phyloP scores from a whole-genome alignment of 1,284 basidiomycete genomes.

The Rhodofomes roseus region DNA sequence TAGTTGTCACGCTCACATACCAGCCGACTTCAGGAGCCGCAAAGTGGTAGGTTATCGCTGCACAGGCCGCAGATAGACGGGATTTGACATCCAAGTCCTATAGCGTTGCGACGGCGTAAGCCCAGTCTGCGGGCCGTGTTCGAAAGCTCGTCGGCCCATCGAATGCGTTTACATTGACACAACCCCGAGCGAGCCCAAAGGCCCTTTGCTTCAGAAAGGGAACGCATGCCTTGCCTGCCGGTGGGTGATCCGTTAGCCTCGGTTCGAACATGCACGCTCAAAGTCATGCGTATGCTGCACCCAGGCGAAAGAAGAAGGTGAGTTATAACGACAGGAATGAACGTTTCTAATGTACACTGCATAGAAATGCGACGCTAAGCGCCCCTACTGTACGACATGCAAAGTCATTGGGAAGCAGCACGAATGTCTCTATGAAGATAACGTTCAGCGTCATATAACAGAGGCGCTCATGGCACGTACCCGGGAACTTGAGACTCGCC shows the following conservation, averaged over 20 bases:
- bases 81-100: background rate
- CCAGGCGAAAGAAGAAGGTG: constrained; percentile 28
- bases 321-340: too few species aligned
- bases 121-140: constrained; percentile 24
- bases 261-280: background rate
- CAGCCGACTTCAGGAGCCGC: constrained; percentile 12
- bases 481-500: constrained; percentile 20
- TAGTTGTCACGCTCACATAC: background rate
- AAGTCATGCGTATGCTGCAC: too few species aligned
- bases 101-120: constrained; percentile 24
- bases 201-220: constrained; percentile 25
- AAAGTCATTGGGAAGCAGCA: constrained; percentile 24
- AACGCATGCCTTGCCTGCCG: constrained; percentile 26
- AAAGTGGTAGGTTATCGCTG: constrained; percentile 19
- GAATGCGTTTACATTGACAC: constrained; percentile 20
- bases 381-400: constrained; percentile 26
- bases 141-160: constrained; percentile 21
- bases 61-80: background rate
- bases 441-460: constrained; percentile 17
- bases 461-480: constrained; percentile 19
- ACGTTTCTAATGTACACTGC: too few species aligned
- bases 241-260: constrained; percentile 8
- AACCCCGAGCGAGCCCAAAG: constrained; percentile 14
- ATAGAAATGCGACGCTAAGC: constrained; percentile 27
- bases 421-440: constrained; percentile 26